Evolutionary conservation across 2,329 filamentous ascomycete species (phyloP), one percentile per base, ranked within the genome.

Genomic region (Aspergillus fischeri): DNA sequence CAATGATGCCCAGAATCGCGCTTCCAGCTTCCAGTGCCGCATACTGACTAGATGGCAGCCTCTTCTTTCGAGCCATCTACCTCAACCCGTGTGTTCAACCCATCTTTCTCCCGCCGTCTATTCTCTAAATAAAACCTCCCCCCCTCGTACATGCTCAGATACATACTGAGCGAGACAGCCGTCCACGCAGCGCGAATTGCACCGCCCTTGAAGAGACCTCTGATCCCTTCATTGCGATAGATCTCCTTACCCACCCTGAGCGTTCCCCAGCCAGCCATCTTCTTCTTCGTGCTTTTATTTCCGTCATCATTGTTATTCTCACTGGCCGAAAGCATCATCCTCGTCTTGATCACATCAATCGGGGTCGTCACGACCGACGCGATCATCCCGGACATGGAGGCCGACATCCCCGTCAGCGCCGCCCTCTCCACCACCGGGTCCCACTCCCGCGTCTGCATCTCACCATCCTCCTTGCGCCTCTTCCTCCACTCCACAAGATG

Each of bases 341-440:
- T 78, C 62, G 92, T 96, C 78, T 96, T 96, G 25, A 96, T 83
- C 9, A 96, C 91, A 73, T 96, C 92, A 55, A 92, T 85, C 0
- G 92, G 92, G 52, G 92, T 96, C 1, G 92, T 96, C n/a, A 94
- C 72, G 9, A 90, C 82, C 0, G 92, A 89, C 0, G 91, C 87
- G 8, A 93, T 72, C 5, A 85, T 84, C 0, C 92, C 92, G 0
- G 91, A 90, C 17, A 82, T 72, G 1, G 87, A 90, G 0, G 91
- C 92, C 68, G 89, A 90, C 3, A 83, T 56, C 0, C 88, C 91
- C 0, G 90, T 94, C 47, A 93, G 83, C 1, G 83, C 56, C 0
- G 85, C 90, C 25, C 86, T 87, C 74, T 93, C 88, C 4, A 84
- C 62, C 14, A 94, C 74, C 24, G 50, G 66, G 35, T 64, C 63